Percentiles rank a stretch among this genome's conserved stretches.
Evolutionary conservation across 306 rosid species (phyloP).

Genomic region (Casuarina cunninghamiana): DNA sequence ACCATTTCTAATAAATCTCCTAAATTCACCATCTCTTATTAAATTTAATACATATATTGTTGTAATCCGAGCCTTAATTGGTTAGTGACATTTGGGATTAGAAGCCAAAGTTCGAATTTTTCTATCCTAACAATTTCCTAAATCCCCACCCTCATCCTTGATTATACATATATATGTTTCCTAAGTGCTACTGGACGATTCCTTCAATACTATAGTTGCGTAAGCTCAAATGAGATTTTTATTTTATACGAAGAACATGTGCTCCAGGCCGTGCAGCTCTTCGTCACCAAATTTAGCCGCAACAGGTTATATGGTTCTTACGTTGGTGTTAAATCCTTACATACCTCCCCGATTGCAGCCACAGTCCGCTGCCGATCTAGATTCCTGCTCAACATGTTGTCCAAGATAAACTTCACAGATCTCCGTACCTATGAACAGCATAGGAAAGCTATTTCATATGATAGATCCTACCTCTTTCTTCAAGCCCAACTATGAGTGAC

Average conservation of each 20-base stretch:
- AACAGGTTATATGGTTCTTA: not conserved
- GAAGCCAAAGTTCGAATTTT: no score
- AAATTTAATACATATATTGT: no score
- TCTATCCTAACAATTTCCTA: no score
- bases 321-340: constrained; percentile 14
- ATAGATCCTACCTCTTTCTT: not conserved
- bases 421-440: constrained; percentile 58
- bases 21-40: no score
- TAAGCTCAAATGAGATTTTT: no score
- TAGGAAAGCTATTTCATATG: constrained; percentile 1
- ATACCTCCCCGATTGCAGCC: constrained; percentile 83
- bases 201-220: not conserved
- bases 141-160: no score
- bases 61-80: no score
- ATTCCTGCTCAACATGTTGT: constrained; percentile 57
- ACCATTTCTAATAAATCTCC: no score
- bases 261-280: no score
- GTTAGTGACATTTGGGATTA: no score
- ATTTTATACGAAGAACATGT: no score
- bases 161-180: no score
- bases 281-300: not conserved
- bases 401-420: constrained; percentile 78
- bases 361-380: constrained; percentile 74
- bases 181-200: not conserved
- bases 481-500: not conserved